A percentile compares a stretch with the other conserved stretches of the same genome.
Conservation (phyloP, 1,284 basidiomycete genomes). For the Ustilago hordei region DNA sequence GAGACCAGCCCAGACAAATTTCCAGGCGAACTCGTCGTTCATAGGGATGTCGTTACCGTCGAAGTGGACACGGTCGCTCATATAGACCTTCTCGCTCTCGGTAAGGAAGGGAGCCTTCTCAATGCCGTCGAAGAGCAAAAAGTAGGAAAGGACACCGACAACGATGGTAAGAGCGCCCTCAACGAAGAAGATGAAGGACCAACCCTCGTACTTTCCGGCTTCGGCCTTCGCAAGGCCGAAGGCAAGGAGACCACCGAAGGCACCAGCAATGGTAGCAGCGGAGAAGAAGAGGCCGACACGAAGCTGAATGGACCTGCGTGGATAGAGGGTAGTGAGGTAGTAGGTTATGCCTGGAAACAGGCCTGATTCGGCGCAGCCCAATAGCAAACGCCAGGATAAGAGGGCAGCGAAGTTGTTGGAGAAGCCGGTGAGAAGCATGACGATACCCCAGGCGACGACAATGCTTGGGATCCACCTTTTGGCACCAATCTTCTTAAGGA, state of each 20-base stretch:
- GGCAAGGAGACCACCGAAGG: constrained; percentile 71
- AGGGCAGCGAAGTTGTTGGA: constrained; percentile 69
- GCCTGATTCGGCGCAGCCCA: constrained; percentile 57
- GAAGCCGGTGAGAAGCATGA: constrained; percentile 71
- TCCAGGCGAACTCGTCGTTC: constrained; percentile 58
- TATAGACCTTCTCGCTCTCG: constrained; percentile 54
- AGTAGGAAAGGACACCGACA: constrained; percentile 69
- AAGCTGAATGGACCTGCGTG: constrained; percentile 51
- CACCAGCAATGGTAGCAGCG: constrained; percentile 71
- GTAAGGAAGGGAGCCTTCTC: constrained; percentile 55
- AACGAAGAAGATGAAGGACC: constrained; percentile 71
- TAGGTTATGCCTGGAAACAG: constrained; percentile 57
- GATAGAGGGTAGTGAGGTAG: constrained; percentile 53
- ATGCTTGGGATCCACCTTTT: constrained; percentile 69
- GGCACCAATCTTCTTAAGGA: constrained; percentile 71
- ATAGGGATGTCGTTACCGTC: constrained; percentile 60
- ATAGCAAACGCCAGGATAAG: constrained; percentile 69
- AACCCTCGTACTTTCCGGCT: constrained; percentile 30
- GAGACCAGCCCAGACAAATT: constrained; percentile 56
- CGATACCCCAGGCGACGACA: constrained; percentile 69
- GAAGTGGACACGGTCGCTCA: constrained; percentile 50
- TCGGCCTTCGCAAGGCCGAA: constrained; percentile 64
- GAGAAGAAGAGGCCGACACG: constrained; percentile 59
- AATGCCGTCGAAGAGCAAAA: constrained; percentile 50
- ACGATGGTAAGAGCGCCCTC: constrained; percentile 72